Conservation (phyloP, 2,329 filamentous ascomycete genomes). For the Phialophora tarda region DNA sequence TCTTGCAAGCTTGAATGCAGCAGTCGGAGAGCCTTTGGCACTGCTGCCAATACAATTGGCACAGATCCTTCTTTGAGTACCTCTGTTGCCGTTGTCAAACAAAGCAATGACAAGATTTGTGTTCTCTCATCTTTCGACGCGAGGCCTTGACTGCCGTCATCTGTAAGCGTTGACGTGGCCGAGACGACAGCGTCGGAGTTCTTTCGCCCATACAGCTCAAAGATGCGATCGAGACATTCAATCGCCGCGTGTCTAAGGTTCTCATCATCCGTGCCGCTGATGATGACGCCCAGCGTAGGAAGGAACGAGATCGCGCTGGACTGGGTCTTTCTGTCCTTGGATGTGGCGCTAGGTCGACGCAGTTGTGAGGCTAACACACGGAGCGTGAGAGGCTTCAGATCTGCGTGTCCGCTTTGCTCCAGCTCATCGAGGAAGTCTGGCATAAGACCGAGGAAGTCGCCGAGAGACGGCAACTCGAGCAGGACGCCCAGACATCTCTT, state of each 20-base stretch:
- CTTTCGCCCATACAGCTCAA: constrained; percentile 94
- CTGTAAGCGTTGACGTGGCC: constrained; percentile 75
- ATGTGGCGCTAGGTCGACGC: constrained; percentile 60
- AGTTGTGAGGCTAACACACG: constrained; percentile 81
- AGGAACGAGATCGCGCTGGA: constrained; percentile 64
- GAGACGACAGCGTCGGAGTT: constrained; percentile 76
- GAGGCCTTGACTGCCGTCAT: constrained; percentile 53
- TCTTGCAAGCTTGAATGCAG: constrained; percentile 58
- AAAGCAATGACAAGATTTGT: constrained; percentile 63
- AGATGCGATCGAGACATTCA: constrained; percentile 87
- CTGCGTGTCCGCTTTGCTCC: constrained; percentile 68
- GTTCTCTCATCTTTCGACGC: constrained; percentile 29
- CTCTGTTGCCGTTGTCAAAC: constrained; percentile 85
- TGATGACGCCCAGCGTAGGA: constrained; percentile 75
- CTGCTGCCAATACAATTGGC: constrained; percentile 75
- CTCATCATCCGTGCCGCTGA: constrained; percentile 73
- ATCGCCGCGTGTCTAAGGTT: constrained; percentile 84
- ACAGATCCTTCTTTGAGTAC: constrained; percentile 86
- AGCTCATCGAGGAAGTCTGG: constrained; percentile 72
- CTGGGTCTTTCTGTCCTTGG: constrained; percentile 58
- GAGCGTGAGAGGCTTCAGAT: constrained; percentile 76
- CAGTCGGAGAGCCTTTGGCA: constrained; percentile 74
- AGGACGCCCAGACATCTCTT: constrained; percentile 77
- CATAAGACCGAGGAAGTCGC: constrained; percentile 87
- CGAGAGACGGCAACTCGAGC: constrained; percentile 82